These are phyloP conservation scores for Primulina huaijiensis DNA, from an alignment of 257 asterid species.

Conservation along the genomic window DNA sequence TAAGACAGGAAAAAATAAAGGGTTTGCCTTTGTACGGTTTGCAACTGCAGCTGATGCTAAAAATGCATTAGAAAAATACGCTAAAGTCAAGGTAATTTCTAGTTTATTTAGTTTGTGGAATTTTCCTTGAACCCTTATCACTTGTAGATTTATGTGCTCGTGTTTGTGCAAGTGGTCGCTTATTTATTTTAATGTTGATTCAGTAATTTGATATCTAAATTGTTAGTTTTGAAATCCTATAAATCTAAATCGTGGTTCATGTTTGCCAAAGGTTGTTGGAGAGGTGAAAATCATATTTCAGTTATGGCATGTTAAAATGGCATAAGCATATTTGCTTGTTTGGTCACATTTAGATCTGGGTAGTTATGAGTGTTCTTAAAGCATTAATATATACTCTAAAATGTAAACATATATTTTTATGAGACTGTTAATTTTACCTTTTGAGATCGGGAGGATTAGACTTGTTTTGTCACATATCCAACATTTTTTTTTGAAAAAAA, in stretches of 20 bases:
- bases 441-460: too few relatives aligned
- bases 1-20: slow-evolving; percentile 55
- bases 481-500: too few relatives aligned
- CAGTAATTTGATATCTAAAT: neutral
- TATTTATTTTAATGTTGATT: slow-evolving; percentile 13
- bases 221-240: neutral
- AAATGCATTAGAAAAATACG: slow-evolving; percentile 50
- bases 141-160: slow-evolving; percentile 10
- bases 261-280: too few relatives aligned
- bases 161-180: neutral
- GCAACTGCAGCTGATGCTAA: slow-evolving; percentile 65
- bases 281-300: too few relatives aligned
- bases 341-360: too few relatives aligned
- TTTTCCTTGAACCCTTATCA: neutral
- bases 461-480: too few relatives aligned
- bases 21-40: slow-evolving; percentile 64
- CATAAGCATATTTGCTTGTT: too few relatives aligned
- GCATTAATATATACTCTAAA: too few relatives aligned
- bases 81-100: slow-evolving; percentile 50
- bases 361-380: too few relatives aligned
- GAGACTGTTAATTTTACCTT: too few relatives aligned
- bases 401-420: too few relatives aligned
- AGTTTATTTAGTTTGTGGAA: slow-evolving; percentile 4
- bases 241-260: neutral
- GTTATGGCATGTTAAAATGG: too few relatives aligned